Percentiles rank a stretch among this genome's conserved stretches.
These are phyloP conservation scores for Vanrija humicola DNA, from an alignment of 1,284 basidiomycete species.

Conservation along the genomic window DNA sequence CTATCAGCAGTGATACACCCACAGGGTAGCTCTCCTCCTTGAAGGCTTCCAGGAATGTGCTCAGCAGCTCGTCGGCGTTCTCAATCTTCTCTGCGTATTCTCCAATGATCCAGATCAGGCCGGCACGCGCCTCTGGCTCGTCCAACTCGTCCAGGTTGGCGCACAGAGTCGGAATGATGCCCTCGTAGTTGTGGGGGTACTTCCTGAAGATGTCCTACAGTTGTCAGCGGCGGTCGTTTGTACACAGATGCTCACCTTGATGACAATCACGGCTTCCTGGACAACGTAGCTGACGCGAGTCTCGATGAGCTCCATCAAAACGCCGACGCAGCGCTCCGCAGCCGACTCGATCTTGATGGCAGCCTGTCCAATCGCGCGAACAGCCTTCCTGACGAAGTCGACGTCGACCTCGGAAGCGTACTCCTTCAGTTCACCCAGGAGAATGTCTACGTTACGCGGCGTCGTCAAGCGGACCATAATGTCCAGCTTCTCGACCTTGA, in stretches of 20 bases:
- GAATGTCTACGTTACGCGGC: constrained; percentile 84
- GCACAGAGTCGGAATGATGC: constrained; percentile 87
- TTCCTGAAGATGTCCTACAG: constrained; percentile 83
- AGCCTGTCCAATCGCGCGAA: constrained; percentile 89
- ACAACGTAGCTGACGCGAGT: constrained; percentile 96
- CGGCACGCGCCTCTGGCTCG: constrained; percentile 92
- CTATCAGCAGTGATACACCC: constrained; percentile 21
- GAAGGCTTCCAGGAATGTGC: constrained; percentile 87
- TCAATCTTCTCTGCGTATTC: constrained; percentile 96
- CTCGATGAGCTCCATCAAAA: constrained; percentile 80
- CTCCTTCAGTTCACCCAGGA: constrained; percentile 92
- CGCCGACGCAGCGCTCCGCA: constrained; percentile 84
- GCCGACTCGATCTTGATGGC: constrained; percentile 94
- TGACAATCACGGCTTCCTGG: constrained; percentile 95
- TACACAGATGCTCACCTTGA: constrained; percentile 56
- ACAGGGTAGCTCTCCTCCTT: constrained; percentile 81
- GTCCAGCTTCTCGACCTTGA: constrained; percentile 96
- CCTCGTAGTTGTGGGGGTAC: constrained; percentile 95
- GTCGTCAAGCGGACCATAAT: constrained; percentile 95
- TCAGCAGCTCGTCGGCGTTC: constrained; percentile 90
- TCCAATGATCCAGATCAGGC: constrained; percentile 97
- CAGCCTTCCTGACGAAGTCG: constrained; percentile 96
- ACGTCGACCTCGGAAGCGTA: constrained; percentile 98
- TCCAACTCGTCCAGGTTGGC: constrained; percentile 88
- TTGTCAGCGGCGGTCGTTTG: neutral